Evolutionary conservation across 495 filamentous ascomycete genomes (phyloP).

Genomic region (Aspergillus conjunctus): DNA sequence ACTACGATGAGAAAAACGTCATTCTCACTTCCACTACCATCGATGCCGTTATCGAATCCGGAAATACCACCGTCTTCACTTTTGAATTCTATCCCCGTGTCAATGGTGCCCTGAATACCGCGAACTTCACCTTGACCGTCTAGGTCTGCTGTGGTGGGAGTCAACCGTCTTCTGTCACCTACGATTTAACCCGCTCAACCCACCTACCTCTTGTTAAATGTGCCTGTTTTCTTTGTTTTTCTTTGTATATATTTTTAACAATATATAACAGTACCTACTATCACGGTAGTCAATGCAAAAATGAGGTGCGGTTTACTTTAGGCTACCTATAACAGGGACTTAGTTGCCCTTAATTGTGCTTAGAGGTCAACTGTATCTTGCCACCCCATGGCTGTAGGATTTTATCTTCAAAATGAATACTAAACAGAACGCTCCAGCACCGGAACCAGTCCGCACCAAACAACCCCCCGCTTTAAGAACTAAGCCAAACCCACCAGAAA

Average conservation of each 20-base stretch:
- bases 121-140: constrained; percentile 52
- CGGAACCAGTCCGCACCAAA: neutral
- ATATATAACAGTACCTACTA: too few species aligned
- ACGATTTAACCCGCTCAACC: too few species aligned
- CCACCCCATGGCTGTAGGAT: neutral
- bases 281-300: too few species aligned
- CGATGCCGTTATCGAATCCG: constrained; percentile 48
- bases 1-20: constrained; percentile 48
- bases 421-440: neutral
- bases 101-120: constrained; percentile 37
- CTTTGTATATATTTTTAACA: neutral
- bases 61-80: constrained; percentile 48
- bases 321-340: too few species aligned
- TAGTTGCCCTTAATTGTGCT: too few species aligned
- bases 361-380: neutral
- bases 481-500: neutral
- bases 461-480: neutral
- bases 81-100: constrained; percentile 57
- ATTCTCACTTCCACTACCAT: constrained; percentile 47
- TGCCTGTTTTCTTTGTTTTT: neutral
- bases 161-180: neutral
- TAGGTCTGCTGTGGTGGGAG: constrained; percentile 10
- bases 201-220: neutral
- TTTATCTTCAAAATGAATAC: too few species aligned
- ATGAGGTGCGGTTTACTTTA: too few species aligned